Conservation (phyloP, 1,284 basidiomycete genomes). For the Boletus sp. region DNA sequence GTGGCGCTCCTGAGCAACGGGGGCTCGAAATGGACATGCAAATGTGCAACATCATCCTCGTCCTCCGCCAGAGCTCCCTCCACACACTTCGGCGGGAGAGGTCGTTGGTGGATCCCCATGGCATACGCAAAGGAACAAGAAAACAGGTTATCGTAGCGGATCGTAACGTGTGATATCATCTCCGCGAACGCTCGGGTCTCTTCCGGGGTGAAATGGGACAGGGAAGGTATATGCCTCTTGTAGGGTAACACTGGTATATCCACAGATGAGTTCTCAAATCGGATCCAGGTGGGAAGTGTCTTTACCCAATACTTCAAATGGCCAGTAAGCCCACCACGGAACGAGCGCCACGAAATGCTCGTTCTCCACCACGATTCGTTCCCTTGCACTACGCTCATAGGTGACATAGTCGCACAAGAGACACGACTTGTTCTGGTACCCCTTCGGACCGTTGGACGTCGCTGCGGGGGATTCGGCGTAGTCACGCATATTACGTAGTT, state of each 20-base stretch:
- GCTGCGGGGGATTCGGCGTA: constrained; percentile 51
- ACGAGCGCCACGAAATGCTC: constrained; percentile 87
- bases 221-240: constrained; percentile 74
- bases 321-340: constrained; percentile 98
- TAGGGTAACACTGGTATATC: constrained; percentile 69
- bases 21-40: constrained; percentile 91
- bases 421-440: constrained; percentile 65
- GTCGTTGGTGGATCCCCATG: constrained; percentile 93
- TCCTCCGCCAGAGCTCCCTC: constrained; percentile 38
- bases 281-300: constrained; percentile 21
- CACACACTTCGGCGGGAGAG: constrained; percentile 49
- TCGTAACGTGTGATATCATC: constrained; percentile 67
- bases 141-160: constrained; percentile 87
- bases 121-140: constrained; percentile 91
- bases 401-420: constrained; percentile 87
- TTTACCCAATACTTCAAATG: constrained; percentile 83
- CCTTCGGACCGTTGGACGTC: constrained; percentile 54
- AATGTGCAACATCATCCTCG: constrained; percentile 68
- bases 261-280: constrained; percentile 13
- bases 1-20: constrained; percentile 84
- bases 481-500: constrained; percentile 61
- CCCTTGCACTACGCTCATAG: constrained; percentile 62
- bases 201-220: constrained; percentile 60
- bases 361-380: constrained; percentile 76
- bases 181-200: constrained; percentile 72